Percentiles rank a stretch among this genome's conserved stretches.
Conservation (phyloP, 306 rosid species). For the Sicyos edulis region DNA sequence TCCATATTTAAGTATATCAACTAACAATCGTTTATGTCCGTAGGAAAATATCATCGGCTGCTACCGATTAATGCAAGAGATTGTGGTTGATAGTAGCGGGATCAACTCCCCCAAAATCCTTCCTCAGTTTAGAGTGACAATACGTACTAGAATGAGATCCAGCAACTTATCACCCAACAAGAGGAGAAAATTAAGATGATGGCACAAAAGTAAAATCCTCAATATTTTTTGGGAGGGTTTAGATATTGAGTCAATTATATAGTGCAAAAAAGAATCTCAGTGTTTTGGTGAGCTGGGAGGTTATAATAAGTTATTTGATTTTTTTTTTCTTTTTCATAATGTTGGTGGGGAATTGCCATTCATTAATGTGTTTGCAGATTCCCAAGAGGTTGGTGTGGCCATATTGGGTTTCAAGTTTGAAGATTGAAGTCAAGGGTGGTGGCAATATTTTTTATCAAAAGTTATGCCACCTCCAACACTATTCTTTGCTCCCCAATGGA, state of each 20-base stretch:
- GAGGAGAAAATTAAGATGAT: conserved; percentile 59
- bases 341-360: conserved; percentile 49
- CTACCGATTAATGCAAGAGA: conserved; percentile 72
- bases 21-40: conserved; percentile 12
- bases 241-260: conserved; percentile 24
- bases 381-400: conserved; percentile 45
- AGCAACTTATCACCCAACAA: conserved; percentile 46
- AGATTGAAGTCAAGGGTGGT: too few species aligned
- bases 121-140: conserved; percentile 62
- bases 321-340: conserved; percentile 9
- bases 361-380: conserved; percentile 60
- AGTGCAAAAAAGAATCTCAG: too few species aligned
- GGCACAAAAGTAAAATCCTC: conserved; percentile 38
- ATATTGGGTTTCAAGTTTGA: too few species aligned
- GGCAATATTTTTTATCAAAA: too few species aligned
- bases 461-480: too few species aligned
- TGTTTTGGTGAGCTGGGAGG: conserved; percentile 29
- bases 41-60: conserved; percentile 82
- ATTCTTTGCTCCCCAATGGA: too few species aligned
- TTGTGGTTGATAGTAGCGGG: conserved; percentile 39
- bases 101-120: conserved; percentile 43
- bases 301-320: conserved; percentile 21
- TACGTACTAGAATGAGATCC: conserved; percentile 46
- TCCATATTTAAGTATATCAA: too few species aligned
- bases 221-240: conserved; percentile 41